Evolutionary conservation across 2,329 filamentous ascomycete species (phyloP).

Genomic region (Aspergillus puulaauensis): DNA sequence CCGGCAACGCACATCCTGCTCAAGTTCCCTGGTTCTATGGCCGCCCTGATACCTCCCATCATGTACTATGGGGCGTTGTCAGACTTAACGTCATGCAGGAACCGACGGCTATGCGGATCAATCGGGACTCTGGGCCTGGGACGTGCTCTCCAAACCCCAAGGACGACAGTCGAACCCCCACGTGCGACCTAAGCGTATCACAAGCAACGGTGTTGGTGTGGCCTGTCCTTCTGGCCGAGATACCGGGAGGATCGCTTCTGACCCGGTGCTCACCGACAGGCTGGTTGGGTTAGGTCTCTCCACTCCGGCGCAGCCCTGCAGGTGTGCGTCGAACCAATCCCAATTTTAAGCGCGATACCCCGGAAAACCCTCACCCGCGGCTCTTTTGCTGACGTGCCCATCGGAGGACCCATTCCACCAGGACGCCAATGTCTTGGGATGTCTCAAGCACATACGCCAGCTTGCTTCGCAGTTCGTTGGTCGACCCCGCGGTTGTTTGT

Average conservation of each 20-base stretch:
- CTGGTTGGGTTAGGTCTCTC: constrained; percentile 7
- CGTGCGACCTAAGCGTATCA: constrained; percentile 5
- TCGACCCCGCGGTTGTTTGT: constrained; percentile 18
- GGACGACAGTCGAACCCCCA: constrained; percentile 1
- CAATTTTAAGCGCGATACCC: neutral
- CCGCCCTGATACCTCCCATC: neutral
- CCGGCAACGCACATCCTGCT: neutral
- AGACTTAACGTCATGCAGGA: constrained; percentile 10
- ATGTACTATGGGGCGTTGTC: neutral
- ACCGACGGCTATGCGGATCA: constrained; percentile 5
- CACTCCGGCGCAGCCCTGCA: constrained; percentile 14
- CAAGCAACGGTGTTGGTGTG: neutral
- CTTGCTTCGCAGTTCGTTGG: constrained; percentile 30
- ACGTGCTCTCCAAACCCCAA: neutral
- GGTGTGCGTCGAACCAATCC: constrained; percentile 8
- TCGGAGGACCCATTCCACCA: constrained; percentile 45
- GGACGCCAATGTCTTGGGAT: constrained; percentile 45
- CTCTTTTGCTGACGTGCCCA: constrained; percentile 33
- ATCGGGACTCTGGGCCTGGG: neutral
- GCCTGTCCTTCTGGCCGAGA: neutral
- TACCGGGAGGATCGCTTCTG: neutral
- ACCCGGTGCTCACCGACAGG: constrained; percentile 8
- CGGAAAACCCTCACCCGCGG: constrained; percentile 17
- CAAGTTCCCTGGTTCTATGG: neutral
- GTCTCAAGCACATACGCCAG: constrained; percentile 41